Percentiles rank a stretch among this genome's conserved stretches.
phyloP scores from a whole-genome alignment of 768 basidiomycete species.

The Postia placenta region DNA sequence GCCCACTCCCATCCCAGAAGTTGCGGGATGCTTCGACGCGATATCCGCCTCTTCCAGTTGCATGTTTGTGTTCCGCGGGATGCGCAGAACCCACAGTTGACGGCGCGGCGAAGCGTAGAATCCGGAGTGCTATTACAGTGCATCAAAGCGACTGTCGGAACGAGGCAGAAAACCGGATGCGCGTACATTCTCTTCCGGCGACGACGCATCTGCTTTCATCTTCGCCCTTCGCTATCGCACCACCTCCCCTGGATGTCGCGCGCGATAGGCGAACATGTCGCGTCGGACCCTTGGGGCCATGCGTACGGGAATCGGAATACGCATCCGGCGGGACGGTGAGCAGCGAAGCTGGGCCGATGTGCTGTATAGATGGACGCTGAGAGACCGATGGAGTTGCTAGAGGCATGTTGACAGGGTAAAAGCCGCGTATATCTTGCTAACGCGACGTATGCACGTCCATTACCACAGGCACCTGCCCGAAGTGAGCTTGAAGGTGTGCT shows the following conservation, averaged over 20 bases:
- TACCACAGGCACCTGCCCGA: no score
- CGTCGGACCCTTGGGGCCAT: conserved; percentile 37
- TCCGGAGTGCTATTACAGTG: conserved; percentile 25
- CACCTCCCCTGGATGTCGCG: conserved; percentile 58
- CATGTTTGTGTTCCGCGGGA: conserved; percentile 43
- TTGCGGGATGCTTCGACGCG: conserved; percentile 71
- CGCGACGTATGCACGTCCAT: no score
- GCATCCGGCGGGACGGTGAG: conserved; percentile 17
- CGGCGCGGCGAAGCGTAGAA: conserved; percentile 48
- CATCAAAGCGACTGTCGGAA: conserved; percentile 19
- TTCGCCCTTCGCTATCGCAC: conserved; percentile 59
- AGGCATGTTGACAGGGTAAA: no score
- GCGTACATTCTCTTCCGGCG: conserved; percentile 73
- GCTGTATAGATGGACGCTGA: conserved; percentile 6
- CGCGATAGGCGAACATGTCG: conserved; percentile 55
- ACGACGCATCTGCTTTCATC: conserved; percentile 66
- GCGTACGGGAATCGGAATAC: conserved; percentile 37
- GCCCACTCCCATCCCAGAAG: conserved; percentile 70
- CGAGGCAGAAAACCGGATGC: not conserved
- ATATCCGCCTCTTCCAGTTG: conserved; percentile 53
- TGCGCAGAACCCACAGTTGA: conserved; percentile 24
- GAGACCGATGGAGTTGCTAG: not conserved
- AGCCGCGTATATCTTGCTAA: no score
- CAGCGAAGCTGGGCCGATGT: not conserved
- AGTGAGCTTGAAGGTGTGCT: no score